phyloP scores from a whole-genome alignment of 768 basidiomycete genomes.

The Termitomyces sp. region DNA sequence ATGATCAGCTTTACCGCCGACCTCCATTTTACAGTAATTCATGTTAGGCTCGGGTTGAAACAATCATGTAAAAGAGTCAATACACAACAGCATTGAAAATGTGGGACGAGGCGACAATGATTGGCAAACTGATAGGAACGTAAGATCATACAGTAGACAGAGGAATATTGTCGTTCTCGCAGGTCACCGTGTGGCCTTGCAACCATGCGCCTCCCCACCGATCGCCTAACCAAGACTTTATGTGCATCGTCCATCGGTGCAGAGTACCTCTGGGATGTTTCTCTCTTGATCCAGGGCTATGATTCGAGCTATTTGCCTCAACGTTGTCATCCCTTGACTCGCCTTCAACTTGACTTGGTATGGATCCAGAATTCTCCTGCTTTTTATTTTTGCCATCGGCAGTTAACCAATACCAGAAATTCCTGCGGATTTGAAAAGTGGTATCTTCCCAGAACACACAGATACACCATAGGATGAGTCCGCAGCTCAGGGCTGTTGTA shows the following conservation, averaged over 20 bases:
- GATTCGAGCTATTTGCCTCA: background rate
- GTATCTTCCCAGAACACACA: background rate
- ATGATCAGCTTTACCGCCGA: too few species aligned
- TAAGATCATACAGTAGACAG: background rate
- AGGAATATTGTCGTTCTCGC: background rate
- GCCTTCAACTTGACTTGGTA: background rate
- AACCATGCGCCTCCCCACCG: background rate
- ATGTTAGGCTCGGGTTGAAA: too few species aligned
- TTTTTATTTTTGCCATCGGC: background rate
- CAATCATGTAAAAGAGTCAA: too few species aligned
- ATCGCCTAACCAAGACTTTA: background rate
- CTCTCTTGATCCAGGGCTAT: too few species aligned
- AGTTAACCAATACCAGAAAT: background rate
- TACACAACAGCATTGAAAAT: too few species aligned
- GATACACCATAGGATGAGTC: constrained; percentile 1
- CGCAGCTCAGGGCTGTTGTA: background rate
- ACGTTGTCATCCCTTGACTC: background rate
- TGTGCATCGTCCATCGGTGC: background rate
- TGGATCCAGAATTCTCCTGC: background rate
- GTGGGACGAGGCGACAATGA: too few species aligned
- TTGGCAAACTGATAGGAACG: background rate
- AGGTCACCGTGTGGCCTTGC: background rate
- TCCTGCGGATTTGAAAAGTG: too few species aligned
- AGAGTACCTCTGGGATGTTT: background rate
- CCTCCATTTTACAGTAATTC: too few species aligned